These are phyloP conservation scores for Alternaria gansuensis DNA, from an alignment of 2,329 filamentous ascomycete species.

Conservation along the genomic window DNA sequence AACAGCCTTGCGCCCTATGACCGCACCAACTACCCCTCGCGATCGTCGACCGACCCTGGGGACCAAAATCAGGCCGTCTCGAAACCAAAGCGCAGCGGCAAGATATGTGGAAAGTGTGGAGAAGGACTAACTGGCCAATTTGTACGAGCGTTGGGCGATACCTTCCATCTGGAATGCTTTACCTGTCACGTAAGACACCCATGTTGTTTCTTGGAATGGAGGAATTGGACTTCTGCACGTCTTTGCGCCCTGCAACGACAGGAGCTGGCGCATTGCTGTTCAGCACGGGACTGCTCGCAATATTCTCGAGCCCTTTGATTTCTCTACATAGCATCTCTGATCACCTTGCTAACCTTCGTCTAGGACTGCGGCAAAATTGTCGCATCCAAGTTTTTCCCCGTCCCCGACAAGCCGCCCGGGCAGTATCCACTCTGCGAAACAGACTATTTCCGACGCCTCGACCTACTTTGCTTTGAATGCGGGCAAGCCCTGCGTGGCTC, in stretches of 20 bases:
- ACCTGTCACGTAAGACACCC: slow-evolving; percentile 78
- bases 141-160: slow-evolving; percentile 90
- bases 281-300: neutral
- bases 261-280: neutral
- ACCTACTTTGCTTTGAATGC: slow-evolving; percentile 90
- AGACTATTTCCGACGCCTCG: slow-evolving; percentile 93
- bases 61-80: slow-evolving; percentile 36
- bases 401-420: slow-evolving; percentile 85
- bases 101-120: slow-evolving; percentile 80
- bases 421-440: slow-evolving; percentile 97
- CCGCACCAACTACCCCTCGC: slow-evolving; percentile 33
- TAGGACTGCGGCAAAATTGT: slow-evolving; percentile 97
- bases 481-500: slow-evolving; percentile 92
- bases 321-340: neutral
- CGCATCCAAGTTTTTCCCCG: slow-evolving; percentile 98
- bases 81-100: slow-evolving; percentile 47
- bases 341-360: slow-evolving; percentile 13
- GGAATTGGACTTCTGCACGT: neutral
- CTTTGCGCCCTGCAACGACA: neutral
- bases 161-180: slow-evolving; percentile 97
- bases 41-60: slow-evolving; percentile 44
- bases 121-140: slow-evolving; percentile 93
- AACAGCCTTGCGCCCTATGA: slow-evolving; percentile 39
- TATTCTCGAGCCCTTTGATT: neutral
- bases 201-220: neutral